A percentile compares a stretch with the other conserved stretches of the same genome.
These are phyloP conservation scores for Cladophialophora immunda DNA, from an alignment of 2,329 filamentous ascomycete genomes.

Conservation along the genomic window DNA sequence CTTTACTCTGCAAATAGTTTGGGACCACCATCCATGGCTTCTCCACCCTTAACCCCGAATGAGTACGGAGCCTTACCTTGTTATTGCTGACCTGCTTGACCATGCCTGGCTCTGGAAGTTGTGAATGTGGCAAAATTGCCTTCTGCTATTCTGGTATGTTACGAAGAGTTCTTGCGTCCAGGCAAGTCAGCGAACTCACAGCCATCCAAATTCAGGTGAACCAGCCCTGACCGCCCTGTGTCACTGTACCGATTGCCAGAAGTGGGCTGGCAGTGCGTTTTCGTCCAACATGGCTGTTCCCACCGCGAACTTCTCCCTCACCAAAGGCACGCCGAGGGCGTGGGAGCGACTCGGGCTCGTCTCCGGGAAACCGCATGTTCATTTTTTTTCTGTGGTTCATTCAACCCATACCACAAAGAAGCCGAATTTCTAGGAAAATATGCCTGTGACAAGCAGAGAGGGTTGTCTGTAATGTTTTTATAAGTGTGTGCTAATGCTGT, in stretches of 20 bases:
- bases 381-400: not conserved
- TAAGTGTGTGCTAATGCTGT: not conserved
- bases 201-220: not conserved
- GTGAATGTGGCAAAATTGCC: constrained; percentile 2
- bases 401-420: not conserved
- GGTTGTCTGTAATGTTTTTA: not conserved
- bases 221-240: not conserved
- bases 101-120: constrained; percentile 9
- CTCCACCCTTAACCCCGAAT: too few relatives aligned
- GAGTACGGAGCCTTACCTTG: too few relatives aligned
- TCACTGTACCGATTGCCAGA: constrained; percentile 9
- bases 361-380: not conserved
- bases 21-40: too few relatives aligned
- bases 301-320: not conserved
- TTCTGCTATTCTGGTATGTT: constrained; percentile 3
- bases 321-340: constrained; percentile 6
- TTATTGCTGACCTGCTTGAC: too few relatives aligned
- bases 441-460: not conserved
- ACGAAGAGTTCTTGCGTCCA: too few relatives aligned
- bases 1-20: too few relatives aligned
- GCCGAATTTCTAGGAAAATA: not conserved
- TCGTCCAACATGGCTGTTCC: constrained; percentile 6
- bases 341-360: not conserved
- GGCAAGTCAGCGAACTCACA: not conserved
- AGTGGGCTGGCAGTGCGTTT: not conserved